These are phyloP conservation scores for Ophiocytium majus DNA, from an alignment of 352 stramenopile species.

Conservation along the genomic window DNA sequence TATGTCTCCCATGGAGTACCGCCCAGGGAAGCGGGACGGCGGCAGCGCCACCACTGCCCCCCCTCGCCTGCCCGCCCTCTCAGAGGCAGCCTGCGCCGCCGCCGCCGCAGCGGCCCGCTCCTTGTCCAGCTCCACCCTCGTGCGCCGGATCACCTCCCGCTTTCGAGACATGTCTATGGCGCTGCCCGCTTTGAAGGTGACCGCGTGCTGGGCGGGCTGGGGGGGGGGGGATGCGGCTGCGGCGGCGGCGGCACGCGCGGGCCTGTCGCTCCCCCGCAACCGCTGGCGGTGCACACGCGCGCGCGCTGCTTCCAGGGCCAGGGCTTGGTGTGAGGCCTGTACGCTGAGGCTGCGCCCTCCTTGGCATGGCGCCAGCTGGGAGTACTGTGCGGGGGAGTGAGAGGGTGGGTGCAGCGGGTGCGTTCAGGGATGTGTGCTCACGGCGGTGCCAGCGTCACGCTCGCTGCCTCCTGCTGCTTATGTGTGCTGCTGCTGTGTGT, in stretches of 20 bases:
- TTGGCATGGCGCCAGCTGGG: neutral
- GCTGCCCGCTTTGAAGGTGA: constrained; percentile 34
- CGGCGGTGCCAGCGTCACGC: too few species aligned
- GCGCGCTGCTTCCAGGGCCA: neutral
- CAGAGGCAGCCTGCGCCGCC: neutral
- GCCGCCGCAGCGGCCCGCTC: constrained; percentile 16
- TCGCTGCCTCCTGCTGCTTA: too few species aligned
- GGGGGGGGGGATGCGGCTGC: neutral
- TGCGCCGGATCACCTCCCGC: constrained; percentile 24
- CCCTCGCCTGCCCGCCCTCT: constrained; percentile 12
- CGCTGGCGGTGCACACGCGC: neutral
- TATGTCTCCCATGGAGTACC: constrained; percentile 62
- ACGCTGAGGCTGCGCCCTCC: neutral
- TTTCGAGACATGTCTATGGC: constrained; percentile 31
- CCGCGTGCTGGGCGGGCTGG: neutral
- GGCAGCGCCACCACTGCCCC: constrained; percentile 44
- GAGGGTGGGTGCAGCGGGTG: too few species aligned
- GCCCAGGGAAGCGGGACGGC: constrained; percentile 55
- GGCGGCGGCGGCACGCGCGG: neutral
- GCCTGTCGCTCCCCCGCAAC: neutral
- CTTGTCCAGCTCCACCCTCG: constrained; percentile 31
- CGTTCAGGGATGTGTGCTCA: too few species aligned
- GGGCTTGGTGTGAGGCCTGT: neutral
- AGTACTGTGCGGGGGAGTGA: too few species aligned
- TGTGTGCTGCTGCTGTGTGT: too few species aligned